Evolutionary conservation across 495 filamentous ascomycete species (phyloP).

Genomic region (Xylaria grammica): DNA sequence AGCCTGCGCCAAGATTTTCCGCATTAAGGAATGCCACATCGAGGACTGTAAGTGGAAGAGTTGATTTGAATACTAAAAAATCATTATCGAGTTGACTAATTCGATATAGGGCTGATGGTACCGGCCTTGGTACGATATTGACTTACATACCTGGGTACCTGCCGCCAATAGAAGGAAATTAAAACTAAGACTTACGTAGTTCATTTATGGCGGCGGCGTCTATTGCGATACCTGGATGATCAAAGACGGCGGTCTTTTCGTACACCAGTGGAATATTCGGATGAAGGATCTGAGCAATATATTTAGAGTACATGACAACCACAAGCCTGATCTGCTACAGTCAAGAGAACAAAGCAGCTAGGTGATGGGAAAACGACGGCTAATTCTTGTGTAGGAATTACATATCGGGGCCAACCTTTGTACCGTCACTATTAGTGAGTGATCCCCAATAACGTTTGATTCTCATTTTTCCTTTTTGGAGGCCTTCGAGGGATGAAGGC

Average conservation of each 20-base stretch:
- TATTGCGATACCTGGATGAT: slow-evolving; percentile 8
- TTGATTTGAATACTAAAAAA: not conserved
- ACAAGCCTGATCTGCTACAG: no score
- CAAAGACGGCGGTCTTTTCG: slow-evolving; percentile 23
- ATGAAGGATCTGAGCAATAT: not conserved
- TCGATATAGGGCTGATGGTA: not conserved
- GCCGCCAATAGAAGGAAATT: not conserved
- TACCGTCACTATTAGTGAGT: slow-evolving; percentile 2
- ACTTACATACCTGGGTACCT: not conserved
- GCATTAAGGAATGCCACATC: slow-evolving; percentile 2
- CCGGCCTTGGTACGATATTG: not conserved
- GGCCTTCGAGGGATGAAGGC: no score
- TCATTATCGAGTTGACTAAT: not conserved
- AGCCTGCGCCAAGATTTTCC: slow-evolving; percentile 7
- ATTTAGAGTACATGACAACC: slow-evolving; percentile 1
- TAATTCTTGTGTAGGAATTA: slow-evolving; percentile 13
- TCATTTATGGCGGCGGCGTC: not conserved
- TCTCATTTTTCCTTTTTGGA: no score
- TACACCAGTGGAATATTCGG: slow-evolving; percentile 30
- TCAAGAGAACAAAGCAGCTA: no score
- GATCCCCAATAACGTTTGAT: no score
- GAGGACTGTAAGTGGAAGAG: slow-evolving; percentile 14
- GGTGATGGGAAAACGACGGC: not conserved
- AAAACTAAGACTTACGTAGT: not conserved
- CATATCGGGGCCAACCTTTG: slow-evolving; percentile 26